A percentile compares a stretch with the other conserved stretches of the same genome.
Evolutionary conservation across 2,329 filamentous ascomycete genomes (phyloP).

Genomic region (Aureobasidium vineae): DNA sequence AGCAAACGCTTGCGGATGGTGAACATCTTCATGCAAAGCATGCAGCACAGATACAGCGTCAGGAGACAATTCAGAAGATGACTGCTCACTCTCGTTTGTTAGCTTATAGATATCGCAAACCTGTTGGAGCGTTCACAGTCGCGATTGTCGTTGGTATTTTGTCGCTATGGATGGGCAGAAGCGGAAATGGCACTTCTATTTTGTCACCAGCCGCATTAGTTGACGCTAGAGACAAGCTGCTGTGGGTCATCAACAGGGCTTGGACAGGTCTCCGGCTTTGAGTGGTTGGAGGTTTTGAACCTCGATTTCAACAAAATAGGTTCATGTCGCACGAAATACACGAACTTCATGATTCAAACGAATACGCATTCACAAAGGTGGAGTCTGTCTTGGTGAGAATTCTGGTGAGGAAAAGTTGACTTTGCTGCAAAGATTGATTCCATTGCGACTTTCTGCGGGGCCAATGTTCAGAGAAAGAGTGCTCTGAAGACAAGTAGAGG

Average conservation of each 20-base stretch:
- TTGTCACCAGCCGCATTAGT: not conserved
- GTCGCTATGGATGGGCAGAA: slow-evolving; percentile 62
- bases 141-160: slow-evolving; percentile 66
- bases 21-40: slow-evolving; percentile 68
- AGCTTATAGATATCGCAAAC: slow-evolving; percentile 64
- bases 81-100: slow-evolving; percentile 41
- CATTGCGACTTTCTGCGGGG: too few relatives aligned
- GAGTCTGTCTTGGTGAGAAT: not conserved
- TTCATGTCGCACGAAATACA: not conserved
- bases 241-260: not conserved
- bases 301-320: not conserved
- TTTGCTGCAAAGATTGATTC: too few relatives aligned
- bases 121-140: slow-evolving; percentile 52
- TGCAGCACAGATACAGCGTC: slow-evolving; percentile 65
- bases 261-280: not conserved
- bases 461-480: too few relatives aligned
- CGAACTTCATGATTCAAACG: not conserved
- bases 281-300: not conserved
- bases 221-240: slow-evolving; percentile 9
- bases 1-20: slow-evolving; percentile 65
- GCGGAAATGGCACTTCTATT: slow-evolving; percentile 1
- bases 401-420: too few relatives aligned
- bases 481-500: too few relatives aligned
- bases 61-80: slow-evolving; percentile 57
- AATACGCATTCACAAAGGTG: not conserved